Conservation (phyloP, 306 rosid species). For the Mucuna pruriens region DNA sequence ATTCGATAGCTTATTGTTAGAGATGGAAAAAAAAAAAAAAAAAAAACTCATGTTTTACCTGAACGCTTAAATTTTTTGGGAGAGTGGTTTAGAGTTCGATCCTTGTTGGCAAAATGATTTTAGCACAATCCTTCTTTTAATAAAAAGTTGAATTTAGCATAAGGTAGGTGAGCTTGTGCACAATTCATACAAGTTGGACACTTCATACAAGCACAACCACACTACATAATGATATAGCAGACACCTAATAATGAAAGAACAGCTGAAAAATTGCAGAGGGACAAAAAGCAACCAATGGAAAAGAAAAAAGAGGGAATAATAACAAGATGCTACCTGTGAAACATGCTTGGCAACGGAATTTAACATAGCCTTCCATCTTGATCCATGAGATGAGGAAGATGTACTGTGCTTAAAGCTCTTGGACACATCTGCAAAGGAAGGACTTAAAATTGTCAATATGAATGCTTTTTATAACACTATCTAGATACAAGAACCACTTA, state of each 20-base stretch:
- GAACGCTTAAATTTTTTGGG: background rate
- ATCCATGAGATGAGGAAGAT: conserved; percentile 53
- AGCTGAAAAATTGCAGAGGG: background rate
- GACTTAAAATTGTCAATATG: conserved; percentile 39
- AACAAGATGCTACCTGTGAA: conserved; percentile 74
- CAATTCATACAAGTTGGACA: too few relatives aligned
- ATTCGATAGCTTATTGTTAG: conserved; percentile 18
- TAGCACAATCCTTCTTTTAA: background rate
- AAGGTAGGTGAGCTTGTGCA: background rate
- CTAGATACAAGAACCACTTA: conserved; percentile 23
- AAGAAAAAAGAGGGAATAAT: background rate
- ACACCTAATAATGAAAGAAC: conserved; percentile 16
- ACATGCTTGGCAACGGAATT: conserved; percentile 82
- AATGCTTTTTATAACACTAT: conserved; percentile 5
- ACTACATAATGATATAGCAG: background rate
- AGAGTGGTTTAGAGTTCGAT: conserved; percentile 1
- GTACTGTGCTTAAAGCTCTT: conserved; percentile 50
- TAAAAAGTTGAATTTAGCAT: background rate
- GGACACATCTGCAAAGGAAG: conserved; percentile 54
- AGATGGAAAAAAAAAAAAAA: background rate
- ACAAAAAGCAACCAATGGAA: background rate
- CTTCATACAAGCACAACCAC: conserved; percentile 20
- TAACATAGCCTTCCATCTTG: conserved; percentile 77
- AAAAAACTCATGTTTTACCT: background rate
- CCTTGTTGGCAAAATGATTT: background rate